Conservation (phyloP, 345 rosid species). For the Citrus hindsii region DNA sequence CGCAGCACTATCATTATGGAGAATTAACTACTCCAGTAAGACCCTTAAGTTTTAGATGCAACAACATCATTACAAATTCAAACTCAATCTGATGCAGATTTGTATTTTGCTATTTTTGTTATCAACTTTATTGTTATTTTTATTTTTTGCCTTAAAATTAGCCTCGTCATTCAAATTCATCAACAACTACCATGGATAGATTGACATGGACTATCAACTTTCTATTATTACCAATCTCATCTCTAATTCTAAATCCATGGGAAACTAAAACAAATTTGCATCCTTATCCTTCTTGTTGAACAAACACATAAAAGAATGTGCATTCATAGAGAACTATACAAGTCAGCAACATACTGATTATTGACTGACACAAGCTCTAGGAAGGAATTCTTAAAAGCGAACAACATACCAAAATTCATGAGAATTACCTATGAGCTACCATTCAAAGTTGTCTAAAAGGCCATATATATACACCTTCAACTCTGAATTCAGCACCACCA, state of each 20-base stretch:
- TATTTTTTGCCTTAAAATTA: too few relatives aligned
- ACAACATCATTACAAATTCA: too few relatives aligned
- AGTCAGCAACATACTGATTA: neutral
- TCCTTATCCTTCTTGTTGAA: too few relatives aligned
- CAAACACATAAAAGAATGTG: neutral
- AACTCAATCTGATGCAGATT: too few relatives aligned
- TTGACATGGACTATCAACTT: neutral
- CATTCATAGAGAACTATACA: neutral
- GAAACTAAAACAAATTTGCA: too few relatives aligned
- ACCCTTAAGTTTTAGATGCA: too few relatives aligned
- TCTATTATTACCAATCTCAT: too few relatives aligned
- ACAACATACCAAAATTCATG: neutral
- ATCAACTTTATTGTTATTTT: neutral
- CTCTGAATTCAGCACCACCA: constrained; percentile 87
- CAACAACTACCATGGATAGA: too few relatives aligned
- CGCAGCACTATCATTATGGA: too few relatives aligned
- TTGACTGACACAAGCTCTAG: neutral
- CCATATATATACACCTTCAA: constrained; percentile 99
- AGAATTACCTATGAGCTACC: constrained; percentile 81
- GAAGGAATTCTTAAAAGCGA: neutral
- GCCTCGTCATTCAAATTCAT: too few relatives aligned
- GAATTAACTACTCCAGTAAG: too few relatives aligned
- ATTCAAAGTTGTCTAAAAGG: constrained; percentile 97
- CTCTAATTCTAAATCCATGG: too few relatives aligned
- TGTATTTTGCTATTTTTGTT: constrained; percentile 7